phyloP scores from a whole-genome alignment of 2,329 filamentous ascomycete species.

The Epichloe bromicola region DNA sequence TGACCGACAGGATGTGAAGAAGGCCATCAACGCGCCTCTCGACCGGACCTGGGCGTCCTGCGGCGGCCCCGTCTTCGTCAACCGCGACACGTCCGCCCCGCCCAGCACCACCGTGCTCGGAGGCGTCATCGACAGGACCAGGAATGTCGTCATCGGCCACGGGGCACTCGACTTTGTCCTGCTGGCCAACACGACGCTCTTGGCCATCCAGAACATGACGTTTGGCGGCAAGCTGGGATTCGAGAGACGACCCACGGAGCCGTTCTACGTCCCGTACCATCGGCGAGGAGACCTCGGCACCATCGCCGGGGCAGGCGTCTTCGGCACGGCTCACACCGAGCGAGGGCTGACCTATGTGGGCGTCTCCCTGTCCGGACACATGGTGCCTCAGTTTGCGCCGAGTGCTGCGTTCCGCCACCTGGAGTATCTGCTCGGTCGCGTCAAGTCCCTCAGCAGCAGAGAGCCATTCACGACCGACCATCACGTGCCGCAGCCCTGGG shows the following conservation, averaged over 20 bases:
- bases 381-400: conserved; percentile 54
- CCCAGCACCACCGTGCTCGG: conserved; percentile 29
- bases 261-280: conserved; percentile 50
- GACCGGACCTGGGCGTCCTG: conserved; percentile 42
- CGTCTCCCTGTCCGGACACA: conserved; percentile 52
- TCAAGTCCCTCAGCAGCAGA: conserved; percentile 34
- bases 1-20: conserved; percentile 55
- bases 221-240: conserved; percentile 62
- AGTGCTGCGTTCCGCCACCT: conserved; percentile 55
- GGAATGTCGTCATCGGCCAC: conserved; percentile 61
- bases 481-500: background rate
- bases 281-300: conserved; percentile 1
- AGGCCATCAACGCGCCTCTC: conserved; percentile 50
- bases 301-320: conserved; percentile 46
- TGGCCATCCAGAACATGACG: conserved; percentile 70
- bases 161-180: conserved; percentile 59
- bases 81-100: conserved; percentile 13
- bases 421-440: conserved; percentile 59
- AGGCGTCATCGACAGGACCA: conserved; percentile 56
- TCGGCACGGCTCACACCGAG: conserved; percentile 60
- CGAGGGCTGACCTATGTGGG: conserved; percentile 59
- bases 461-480: conserved; percentile 2
- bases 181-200: conserved; percentile 53
- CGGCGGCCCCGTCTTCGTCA: conserved; percentile 26
- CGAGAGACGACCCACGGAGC: conserved; percentile 40